Evolutionary conservation across 2,329 filamentous ascomycete genomes (phyloP).

Genomic region (Chlorencoelia australis): DNA sequence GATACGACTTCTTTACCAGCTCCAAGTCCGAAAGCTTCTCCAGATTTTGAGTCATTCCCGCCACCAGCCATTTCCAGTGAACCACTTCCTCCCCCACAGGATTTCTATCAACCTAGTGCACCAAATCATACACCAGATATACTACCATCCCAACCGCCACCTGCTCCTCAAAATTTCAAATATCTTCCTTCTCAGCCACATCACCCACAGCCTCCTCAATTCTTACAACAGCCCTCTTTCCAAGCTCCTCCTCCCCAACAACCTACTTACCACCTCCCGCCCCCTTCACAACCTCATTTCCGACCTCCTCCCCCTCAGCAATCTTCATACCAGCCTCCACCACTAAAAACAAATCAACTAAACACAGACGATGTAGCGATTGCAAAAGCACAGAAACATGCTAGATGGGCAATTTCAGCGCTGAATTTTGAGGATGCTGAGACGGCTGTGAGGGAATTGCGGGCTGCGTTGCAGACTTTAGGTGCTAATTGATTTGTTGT

Average conservation of each 20-base stretch:
- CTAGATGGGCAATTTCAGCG: slow-evolving; percentile 92
- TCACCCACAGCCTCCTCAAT: slow-evolving; percentile 14
- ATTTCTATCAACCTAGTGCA: slow-evolving; percentile 31
- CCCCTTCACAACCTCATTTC: slow-evolving; percentile 10
- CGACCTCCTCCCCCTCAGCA: slow-evolving; percentile 19
- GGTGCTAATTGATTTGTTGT: slow-evolving; percentile 19
- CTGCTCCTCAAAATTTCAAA: slow-evolving; percentile 21
- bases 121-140: slow-evolving; percentile 11
- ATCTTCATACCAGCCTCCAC: no score
- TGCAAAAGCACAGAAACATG: slow-evolving; percentile 81
- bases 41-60: slow-evolving; percentile 26
- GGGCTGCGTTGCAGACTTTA: slow-evolving; percentile 50
- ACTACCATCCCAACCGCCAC: slow-evolving; percentile 14
- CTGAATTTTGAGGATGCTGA: slow-evolving; percentile 92
- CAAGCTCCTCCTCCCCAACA: slow-evolving; percentile 11
- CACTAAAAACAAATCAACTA: slow-evolving; percentile 30
- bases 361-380: slow-evolving; percentile 60
- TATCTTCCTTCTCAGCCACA: slow-evolving; percentile 7
- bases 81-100: slow-evolving; percentile 23
- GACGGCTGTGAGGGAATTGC: slow-evolving; percentile 79
- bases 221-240: slow-evolving; percentile 9
- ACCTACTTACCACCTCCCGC: slow-evolving; percentile 7
- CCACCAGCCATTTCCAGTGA: slow-evolving; percentile 21
- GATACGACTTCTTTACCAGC: slow-evolving; percentile 16
- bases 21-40: slow-evolving; percentile 16